Evolutionary conservation across 495 filamentous ascomycete genomes (phyloP), one percentile per base, ranked within the genome.

Genomic region (Podospora conica): DNA sequence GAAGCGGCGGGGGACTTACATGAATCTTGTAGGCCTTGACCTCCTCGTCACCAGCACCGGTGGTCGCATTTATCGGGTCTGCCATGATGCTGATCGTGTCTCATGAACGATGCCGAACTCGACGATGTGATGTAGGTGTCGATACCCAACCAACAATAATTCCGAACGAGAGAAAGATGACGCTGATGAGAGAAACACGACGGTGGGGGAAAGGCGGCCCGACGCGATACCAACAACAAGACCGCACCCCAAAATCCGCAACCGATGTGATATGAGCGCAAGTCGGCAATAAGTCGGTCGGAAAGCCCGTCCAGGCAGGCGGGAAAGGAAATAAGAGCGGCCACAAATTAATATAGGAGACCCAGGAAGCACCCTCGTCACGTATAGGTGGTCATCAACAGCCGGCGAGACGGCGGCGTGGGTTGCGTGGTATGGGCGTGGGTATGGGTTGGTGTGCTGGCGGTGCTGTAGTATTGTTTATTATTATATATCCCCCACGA

Each of bases 1-100:
- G 64, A 71, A 65, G 58, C 20, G 23, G 53, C 12, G 61, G 53
- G 56, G 53, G 28, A 75, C 80, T 78, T 64, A 83, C 81, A 65
- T 83, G 81, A 60, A 83, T 82, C 63, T 71, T 79, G 65, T 84
- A 83, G n/a, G 78, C 73, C 68, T 74, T 79, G 28, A 84, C 71
- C 59, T 80, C 71, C 59, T 80, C 78, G 31, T 78, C 78, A 15
- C 65, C 68, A 18, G 64, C 56, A 2, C 21, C 48, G 8, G 60
- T n/a, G 25, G 63, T 59, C 18, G 60, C 54, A 60, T 72, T 64
- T 7, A 27, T 59, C 0, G 54, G 10, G 24, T 64, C 61, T 60
- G 40, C 55, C 61, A 60, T 64, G 55, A 27, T 63, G 21, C 8
- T 9, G 8, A 0, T 53, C 2, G 1, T 20, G 1, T 20, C 31